Evolutionary conservation across 1,284 basidiomycete genomes (phyloP).

Genomic region (Tilletia horrida): DNA sequence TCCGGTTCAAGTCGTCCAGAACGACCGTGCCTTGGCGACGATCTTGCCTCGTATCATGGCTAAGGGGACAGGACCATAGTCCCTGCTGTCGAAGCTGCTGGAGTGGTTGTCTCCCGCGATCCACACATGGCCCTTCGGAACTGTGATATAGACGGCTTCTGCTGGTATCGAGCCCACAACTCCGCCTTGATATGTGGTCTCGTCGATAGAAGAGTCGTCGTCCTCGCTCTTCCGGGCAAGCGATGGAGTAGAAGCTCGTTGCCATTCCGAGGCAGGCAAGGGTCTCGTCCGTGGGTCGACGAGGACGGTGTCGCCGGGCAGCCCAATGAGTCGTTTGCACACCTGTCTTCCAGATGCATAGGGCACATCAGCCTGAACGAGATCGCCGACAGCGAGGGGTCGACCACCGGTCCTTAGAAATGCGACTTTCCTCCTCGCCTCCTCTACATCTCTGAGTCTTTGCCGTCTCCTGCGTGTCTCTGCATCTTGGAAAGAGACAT

Average conservation of each 20-base stretch:
- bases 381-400: slow-evolving; percentile 75
- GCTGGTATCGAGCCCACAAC: not conserved
- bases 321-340: slow-evolving; percentile 40
- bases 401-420: slow-evolving; percentile 66
- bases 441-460: not conserved
- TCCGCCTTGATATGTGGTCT: slow-evolving; percentile 20
- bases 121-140: slow-evolving; percentile 64
- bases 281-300: not conserved
- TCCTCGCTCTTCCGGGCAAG: not conserved
- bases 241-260: not conserved
- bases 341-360: no score
- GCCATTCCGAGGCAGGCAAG: not conserved
- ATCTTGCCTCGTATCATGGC: slow-evolving; percentile 75
- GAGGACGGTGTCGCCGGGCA: slow-evolving; percentile 26
- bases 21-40: slow-evolving; percentile 66
- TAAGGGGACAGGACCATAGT: slow-evolving; percentile 86
- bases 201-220: not conserved
- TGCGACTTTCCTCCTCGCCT: not conserved
- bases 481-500: not conserved
- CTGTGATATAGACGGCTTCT: slow-evolving; percentile 22
- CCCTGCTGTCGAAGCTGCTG: slow-evolving; percentile 78
- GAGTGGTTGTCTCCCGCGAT: slow-evolving; percentile 82
- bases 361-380: slow-evolving; percentile 75
- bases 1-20: not conserved
- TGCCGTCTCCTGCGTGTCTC: not conserved